Evolutionary conservation across 257 asterid species (phyloP).

Genomic region (Plectranthus barbatus): DNA sequence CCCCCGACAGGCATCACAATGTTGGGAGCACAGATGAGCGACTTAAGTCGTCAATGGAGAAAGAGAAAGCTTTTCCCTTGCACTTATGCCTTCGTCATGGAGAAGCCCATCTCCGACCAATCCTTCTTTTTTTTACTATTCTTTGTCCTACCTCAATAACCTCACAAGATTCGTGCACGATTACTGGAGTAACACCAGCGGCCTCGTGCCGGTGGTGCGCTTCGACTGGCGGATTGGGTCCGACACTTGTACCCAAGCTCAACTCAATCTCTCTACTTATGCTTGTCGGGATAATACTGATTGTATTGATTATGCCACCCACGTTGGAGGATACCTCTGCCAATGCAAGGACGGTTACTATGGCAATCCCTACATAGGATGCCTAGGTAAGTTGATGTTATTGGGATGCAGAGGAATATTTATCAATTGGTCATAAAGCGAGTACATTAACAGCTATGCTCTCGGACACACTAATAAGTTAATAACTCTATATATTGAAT

Average conservation of each 20-base stretch:
- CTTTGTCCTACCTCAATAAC: not conserved
- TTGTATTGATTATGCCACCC: slow-evolving; percentile 2
- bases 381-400: slow-evolving; percentile 13
- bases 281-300: not conserved
- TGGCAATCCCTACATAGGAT: slow-evolving; percentile 26
- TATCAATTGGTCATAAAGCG: no score
- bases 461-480: no score
- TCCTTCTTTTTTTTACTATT: not conserved
- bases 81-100: slow-evolving; percentile 4
- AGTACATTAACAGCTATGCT: no score
- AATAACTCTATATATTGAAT: no score
- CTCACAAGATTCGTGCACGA: not conserved
- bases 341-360: slow-evolving; percentile 5
- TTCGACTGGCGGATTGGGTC: slow-evolving; percentile 16
- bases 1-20: not conserved
- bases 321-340: slow-evolving; percentile 16
- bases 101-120: not conserved
- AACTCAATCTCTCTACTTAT: not conserved
- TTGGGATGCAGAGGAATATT: no score
- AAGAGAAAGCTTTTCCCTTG: not conserved
- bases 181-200: not conserved
- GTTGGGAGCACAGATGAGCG: not conserved
- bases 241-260: not conserved
- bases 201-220: not conserved
- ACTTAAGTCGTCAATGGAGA: not conserved